phyloP scores from a whole-genome alignment of 2,329 filamentous ascomycete genomes.

The Aspergillus fructus region DNA sequence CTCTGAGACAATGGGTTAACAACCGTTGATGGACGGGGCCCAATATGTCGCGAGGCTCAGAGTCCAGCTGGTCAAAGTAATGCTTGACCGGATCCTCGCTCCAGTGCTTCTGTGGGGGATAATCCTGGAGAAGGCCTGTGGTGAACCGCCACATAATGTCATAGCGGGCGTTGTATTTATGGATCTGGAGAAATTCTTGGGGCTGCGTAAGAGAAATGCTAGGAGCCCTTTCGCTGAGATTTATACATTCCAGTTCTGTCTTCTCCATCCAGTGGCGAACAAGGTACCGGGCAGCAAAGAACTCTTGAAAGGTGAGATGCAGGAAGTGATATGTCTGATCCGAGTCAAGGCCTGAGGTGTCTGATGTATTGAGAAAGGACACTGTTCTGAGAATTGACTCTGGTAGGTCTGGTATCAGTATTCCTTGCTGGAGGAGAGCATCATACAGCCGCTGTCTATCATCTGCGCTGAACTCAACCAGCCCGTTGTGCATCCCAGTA shows the following conservation, averaged over 20 bases:
- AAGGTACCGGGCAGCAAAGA: slow-evolving; percentile 44
- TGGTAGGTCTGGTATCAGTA: slow-evolving; percentile 8
- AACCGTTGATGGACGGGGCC: slow-evolving; percentile 41
- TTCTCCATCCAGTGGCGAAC: slow-evolving; percentile 29
- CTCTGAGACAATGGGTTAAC: slow-evolving; percentile 40
- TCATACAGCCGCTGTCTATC: too few relatives aligned
- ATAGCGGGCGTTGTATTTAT: slow-evolving; percentile 43
- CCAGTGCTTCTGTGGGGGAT: background rate
- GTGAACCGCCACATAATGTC: slow-evolving; percentile 47
- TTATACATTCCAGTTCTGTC: too few relatives aligned
- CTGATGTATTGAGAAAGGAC: slow-evolving; percentile 41
- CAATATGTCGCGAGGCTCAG: slow-evolving; percentile 36
- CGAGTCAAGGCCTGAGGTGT: slow-evolving; percentile 12
- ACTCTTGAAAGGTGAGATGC: slow-evolving; percentile 47
- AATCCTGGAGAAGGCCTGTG: slow-evolving; percentile 35
- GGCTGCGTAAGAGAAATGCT: background rate
- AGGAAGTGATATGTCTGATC: slow-evolving; percentile 40
- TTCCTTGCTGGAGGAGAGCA: too few relatives aligned
- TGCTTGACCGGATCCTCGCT: slow-evolving; percentile 8
- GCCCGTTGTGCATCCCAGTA: too few relatives aligned
- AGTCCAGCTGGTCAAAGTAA: slow-evolving; percentile 35
- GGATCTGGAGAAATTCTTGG: slow-evolving; percentile 28
- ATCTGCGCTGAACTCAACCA: too few relatives aligned
- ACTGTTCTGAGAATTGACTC: slow-evolving; percentile 21
- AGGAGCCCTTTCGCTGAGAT: background rate